Conservation (phyloP, 306 rosid species). For the Quercus variabilis region DNA sequence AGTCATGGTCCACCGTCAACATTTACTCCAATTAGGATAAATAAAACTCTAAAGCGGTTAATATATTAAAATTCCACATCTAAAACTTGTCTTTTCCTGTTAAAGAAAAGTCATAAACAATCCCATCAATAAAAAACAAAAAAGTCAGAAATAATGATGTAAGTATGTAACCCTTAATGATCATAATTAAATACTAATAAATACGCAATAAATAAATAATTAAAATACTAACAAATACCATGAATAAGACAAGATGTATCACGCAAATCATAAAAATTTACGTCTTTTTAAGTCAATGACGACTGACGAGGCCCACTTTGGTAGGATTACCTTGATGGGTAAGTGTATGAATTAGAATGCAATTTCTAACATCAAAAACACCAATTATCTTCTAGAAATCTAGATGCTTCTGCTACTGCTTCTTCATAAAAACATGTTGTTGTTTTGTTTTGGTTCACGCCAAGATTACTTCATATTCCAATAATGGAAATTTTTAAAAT, state of each 20-base stretch:
- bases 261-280: slow-evolving; percentile 20
- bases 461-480: not conserved
- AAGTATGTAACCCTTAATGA: not conserved
- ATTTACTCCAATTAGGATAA: not conserved
- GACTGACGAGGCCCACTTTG: slow-evolving; percentile 40
- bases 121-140: not conserved
- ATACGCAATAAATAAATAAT: too few relatives aligned
- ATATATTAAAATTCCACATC: not conserved
- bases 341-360: slow-evolving; percentile 18
- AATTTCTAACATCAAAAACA: slow-evolving; percentile 18
- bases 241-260: not conserved
- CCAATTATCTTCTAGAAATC: slow-evolving; percentile 21
- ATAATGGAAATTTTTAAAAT: not conserved
- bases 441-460: not conserved
- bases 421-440: slow-evolving; percentile 17
- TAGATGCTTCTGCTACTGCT: slow-evolving; percentile 23
- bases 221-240: not conserved
- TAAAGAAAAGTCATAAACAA: not conserved
- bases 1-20: not conserved
- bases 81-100: not conserved
- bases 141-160: not conserved
- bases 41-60: not conserved
- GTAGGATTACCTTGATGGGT: slow-evolving; percentile 19
- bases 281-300: slow-evolving; percentile 38
- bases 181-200: not conserved